Conservation (phyloP, 352 stramenopile species). For the Phytophthora pluvialis region DNA sequence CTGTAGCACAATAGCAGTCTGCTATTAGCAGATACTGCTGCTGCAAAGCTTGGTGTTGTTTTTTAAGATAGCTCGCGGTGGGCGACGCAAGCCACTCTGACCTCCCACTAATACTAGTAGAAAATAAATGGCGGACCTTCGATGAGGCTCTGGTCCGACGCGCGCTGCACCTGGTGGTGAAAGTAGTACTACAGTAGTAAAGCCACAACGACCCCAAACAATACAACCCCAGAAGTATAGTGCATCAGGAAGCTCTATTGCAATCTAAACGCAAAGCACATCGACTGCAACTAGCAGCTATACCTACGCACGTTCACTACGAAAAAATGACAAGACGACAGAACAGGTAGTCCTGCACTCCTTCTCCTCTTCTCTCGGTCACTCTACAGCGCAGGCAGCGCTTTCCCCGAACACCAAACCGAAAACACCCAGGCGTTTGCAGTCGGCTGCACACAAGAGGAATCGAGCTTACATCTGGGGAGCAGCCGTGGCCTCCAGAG, state of each 20-base stretch:
- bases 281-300: conserved; percentile 37
- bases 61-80: no score
- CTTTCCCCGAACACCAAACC: conserved; percentile 20
- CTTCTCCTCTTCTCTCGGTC: conserved; percentile 25
- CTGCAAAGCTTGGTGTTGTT: no score
- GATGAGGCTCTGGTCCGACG: no score
- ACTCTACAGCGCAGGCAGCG: conserved; percentile 30
- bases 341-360: conserved; percentile 30
- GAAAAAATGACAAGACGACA: conserved; percentile 40
- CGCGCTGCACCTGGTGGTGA: no score
- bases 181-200: no score
- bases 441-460: conserved; percentile 9
- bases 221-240: conserved; percentile 2
- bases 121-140: no score
- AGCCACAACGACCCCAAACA: not conserved
- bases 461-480: conserved; percentile 40
- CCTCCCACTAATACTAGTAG: no score
- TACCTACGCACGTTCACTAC: conserved; percentile 33
- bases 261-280: conserved; percentile 27
- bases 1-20: no score
- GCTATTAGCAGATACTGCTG: no score
- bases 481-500: conserved; percentile 26
- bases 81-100: no score
- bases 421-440: conserved; percentile 9
- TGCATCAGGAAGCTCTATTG: conserved; percentile 41